phyloP scores from a whole-genome alignment of 768 basidiomycete species.

The Albatrellus ellisii region DNA sequence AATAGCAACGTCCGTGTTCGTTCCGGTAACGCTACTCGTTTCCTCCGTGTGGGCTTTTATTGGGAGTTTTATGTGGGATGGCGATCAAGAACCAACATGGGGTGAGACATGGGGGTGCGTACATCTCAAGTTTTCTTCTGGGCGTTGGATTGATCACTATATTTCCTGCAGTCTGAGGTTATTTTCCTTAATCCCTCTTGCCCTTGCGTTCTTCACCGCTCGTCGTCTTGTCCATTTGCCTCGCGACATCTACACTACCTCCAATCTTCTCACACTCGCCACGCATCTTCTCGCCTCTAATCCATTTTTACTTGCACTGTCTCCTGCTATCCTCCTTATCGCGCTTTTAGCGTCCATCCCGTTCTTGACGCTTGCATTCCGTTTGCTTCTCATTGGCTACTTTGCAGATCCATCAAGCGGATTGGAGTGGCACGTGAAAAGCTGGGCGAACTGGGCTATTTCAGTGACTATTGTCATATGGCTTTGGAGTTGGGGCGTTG shows the following conservation, averaged over 20 bases:
- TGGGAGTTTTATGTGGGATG: constrained; percentile 59
- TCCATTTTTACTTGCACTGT: constrained; percentile 64
- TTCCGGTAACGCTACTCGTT: constrained; percentile 60
- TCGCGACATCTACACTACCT: constrained; percentile 53
- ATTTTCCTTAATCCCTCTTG: constrained; percentile 65
- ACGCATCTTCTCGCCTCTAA: constrained; percentile 59
- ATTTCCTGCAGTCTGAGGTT: constrained; percentile 44
- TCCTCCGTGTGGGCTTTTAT: constrained; percentile 74
- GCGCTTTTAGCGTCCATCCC: constrained; percentile 64
- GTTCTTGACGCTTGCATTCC: constrained; percentile 66
- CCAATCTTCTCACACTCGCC: constrained; percentile 41
- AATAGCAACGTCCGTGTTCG: constrained; percentile 60
- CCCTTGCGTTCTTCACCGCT: constrained; percentile 55
- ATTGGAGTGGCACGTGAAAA: constrained; percentile 39
- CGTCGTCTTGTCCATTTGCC: constrained; percentile 63
- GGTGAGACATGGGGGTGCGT: constrained; percentile 71
- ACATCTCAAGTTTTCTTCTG: constrained; percentile 1
- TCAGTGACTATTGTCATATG: constrained; percentile 36
- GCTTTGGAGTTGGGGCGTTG: constrained; percentile 71
- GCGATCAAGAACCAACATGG: constrained; percentile 53
- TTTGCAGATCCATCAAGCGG: constrained; percentile 24
- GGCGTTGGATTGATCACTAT: background rate
- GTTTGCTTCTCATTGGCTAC: constrained; percentile 63
- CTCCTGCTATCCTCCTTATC: constrained; percentile 56
- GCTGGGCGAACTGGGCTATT: constrained; percentile 70